Evolutionary conservation across 2,329 filamentous ascomycete genomes (phyloP).

Genomic region (Ophiognomonia clavigignenti-juglandacearum): DNA sequence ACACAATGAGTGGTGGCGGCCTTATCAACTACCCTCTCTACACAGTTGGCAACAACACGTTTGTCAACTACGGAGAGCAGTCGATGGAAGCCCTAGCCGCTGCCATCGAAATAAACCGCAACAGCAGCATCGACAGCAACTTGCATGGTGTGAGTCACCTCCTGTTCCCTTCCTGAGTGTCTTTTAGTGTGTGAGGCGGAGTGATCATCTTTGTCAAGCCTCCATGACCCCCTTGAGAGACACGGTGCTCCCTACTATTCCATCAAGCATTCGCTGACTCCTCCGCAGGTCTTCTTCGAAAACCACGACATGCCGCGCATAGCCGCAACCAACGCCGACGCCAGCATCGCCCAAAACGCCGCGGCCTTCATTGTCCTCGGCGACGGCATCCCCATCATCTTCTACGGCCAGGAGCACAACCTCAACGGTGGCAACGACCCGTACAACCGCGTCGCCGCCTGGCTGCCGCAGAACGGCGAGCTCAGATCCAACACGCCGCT

Average conservation of each 20-base stretch:
- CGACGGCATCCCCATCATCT: constrained; percentile 59
- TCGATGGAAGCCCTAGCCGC: constrained; percentile 26
- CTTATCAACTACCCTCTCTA: constrained; percentile 52
- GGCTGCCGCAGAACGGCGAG: constrained; percentile 36
- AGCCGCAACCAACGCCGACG: neutral
- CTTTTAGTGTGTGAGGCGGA: no score
- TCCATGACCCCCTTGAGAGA: no score
- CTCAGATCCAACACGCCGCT: constrained; percentile 44
- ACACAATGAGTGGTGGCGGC: constrained; percentile 46
- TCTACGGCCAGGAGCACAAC: constrained; percentile 62
- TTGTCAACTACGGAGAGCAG: constrained; percentile 22
- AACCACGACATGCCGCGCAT: constrained; percentile 49
- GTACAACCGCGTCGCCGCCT: constrained; percentile 53
- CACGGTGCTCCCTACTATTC: no score
- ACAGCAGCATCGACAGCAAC: constrained; percentile 23
- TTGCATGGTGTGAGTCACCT: constrained; percentile 33
- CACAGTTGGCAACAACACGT: constrained; percentile 26
- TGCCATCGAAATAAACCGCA: neutral
- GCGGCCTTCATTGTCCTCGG: constrained; percentile 5
- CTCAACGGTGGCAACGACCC: constrained; percentile 43
- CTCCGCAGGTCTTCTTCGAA: no score
- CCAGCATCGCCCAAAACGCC: constrained; percentile 1
- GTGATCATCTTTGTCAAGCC: no score
- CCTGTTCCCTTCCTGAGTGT: no score
- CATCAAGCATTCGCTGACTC: no score